phyloP scores from a whole-genome alignment of 306 rosid genomes.

The Rubus idaeus region DNA sequence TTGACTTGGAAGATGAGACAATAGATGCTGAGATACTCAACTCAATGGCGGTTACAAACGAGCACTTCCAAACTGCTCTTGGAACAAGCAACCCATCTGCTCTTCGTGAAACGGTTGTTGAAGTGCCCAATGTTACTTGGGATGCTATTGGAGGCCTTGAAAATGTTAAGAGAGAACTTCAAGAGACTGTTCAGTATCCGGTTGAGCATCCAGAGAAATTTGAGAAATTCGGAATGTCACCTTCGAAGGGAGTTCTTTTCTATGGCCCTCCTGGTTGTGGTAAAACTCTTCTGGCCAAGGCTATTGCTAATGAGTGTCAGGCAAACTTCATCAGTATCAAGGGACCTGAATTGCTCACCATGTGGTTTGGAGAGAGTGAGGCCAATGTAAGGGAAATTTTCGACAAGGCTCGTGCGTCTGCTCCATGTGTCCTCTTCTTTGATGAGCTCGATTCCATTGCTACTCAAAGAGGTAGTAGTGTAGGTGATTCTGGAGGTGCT shows the following conservation, averaged over 20 bases:
- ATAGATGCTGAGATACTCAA: conserved; percentile 26
- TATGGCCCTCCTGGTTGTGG: conserved; percentile 50
- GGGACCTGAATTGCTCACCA: conserved; percentile 33
- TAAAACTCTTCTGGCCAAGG: conserved; percentile 37
- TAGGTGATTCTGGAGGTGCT: conserved; percentile 39
- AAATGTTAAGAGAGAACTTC: conserved; percentile 38
- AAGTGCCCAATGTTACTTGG: conserved; percentile 39
- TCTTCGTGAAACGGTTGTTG: conserved; percentile 29
- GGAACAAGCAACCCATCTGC: conserved; percentile 5
- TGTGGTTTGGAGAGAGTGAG: conserved; percentile 38
- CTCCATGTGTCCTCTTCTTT: conserved; percentile 38
- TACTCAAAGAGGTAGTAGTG: conserved; percentile 34
- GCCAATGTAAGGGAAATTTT: conserved; percentile 36
- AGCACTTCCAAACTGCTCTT: conserved; percentile 23
- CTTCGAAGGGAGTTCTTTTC: conserved; percentile 41
- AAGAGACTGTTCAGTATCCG: conserved; percentile 40
- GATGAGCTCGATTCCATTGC: conserved; percentile 42
- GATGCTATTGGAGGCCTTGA: conserved; percentile 36
- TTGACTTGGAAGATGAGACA: conserved; percentile 21
- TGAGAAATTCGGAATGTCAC: conserved; percentile 40
- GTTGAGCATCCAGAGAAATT: conserved; percentile 39
- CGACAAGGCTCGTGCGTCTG: conserved; percentile 37
- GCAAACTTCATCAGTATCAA: conserved; percentile 38
- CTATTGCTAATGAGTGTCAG: conserved; percentile 49
- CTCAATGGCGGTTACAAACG: conserved; percentile 26